phyloP scores from a whole-genome alignment of 1,284 basidiomycete genomes.

The Sparassis latifolia region DNA sequence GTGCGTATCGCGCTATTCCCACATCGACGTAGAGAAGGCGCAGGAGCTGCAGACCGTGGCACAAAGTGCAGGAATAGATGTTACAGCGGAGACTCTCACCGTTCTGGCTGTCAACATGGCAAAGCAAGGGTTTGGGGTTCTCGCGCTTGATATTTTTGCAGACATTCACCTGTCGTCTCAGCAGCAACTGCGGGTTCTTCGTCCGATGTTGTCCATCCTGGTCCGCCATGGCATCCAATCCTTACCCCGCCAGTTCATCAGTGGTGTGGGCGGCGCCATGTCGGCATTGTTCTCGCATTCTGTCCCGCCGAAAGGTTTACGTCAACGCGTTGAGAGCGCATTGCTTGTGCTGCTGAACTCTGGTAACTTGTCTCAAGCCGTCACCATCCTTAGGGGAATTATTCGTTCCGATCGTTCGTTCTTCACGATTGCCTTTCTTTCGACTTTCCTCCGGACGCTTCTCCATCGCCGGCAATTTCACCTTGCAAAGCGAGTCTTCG shows the following conservation, averaged over 20 bases:
- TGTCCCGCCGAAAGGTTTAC: background rate
- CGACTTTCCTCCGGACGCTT: constrained; percentile 10
- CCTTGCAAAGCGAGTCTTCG: constrained; percentile 7
- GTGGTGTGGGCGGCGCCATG: background rate
- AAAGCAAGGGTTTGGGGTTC: constrained; percentile 1
- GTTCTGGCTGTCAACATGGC: constrained; percentile 11
- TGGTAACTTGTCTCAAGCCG: background rate
- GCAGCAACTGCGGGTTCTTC: constrained; percentile 6
- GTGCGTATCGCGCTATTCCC: constrained; percentile 5
- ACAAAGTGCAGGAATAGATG: constrained; percentile 5
- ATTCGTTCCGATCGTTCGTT: background rate
- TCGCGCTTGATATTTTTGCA: constrained; percentile 5
- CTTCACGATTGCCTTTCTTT: constrained; percentile 4
- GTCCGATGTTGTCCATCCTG: constrained; percentile 4
- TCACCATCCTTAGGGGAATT: constrained; percentile 6
- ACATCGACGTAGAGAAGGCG: constrained; percentile 10
- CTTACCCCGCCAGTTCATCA: background rate
- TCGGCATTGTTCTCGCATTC: background rate
- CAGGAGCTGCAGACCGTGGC: constrained; percentile 10
- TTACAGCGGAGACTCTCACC: constrained; percentile 4
- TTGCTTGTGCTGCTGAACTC: constrained; percentile 1
- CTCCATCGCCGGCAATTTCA: constrained; percentile 13
- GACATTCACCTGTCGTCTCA: constrained; percentile 7
- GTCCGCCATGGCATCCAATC: constrained; percentile 6
- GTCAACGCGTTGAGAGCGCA: background rate